Evolutionary conservation across 2,329 filamentous ascomycete species (phyloP).

Genomic region (Massarina eburnea): DNA sequence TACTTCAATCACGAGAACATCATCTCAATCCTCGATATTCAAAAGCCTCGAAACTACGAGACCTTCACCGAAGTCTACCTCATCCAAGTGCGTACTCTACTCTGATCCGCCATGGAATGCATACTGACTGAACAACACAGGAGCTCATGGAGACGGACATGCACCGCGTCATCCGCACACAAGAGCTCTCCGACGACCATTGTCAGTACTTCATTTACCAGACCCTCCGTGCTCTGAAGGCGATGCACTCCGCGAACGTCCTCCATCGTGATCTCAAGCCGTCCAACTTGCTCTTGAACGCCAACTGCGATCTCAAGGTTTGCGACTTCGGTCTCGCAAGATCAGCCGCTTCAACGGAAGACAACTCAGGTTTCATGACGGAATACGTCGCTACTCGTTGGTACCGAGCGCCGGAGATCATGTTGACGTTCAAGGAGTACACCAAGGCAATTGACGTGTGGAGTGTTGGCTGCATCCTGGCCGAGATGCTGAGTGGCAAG

Average conservation of each 20-base stretch:
- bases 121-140: conserved; percentile 49
- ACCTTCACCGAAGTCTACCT: conserved; percentile 97
- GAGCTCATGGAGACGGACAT: conserved; percentile 99
- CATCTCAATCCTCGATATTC: conserved; percentile 98
- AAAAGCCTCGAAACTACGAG: conserved; percentile 95
- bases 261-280: conserved; percentile 97
- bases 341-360: conserved; percentile 94
- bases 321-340: conserved; percentile 97
- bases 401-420: conserved; percentile 99
- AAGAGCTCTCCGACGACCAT: conserved; percentile 97
- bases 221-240: conserved; percentile 94
- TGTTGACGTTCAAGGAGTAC: conserved; percentile 99
- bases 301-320: conserved; percentile 98
- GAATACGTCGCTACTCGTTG: conserved; percentile 99
- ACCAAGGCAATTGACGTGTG: conserved; percentile 99
- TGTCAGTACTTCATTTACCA: conserved; percentile 99
- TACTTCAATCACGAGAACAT: conserved; percentile 99
- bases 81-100: conserved; percentile 69
- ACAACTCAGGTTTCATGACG: conserved; percentile 99
- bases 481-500: conserved; percentile 98
- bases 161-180: conserved; percentile 97
- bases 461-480: conserved; percentile 97
- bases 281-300: conserved; percentile 93
- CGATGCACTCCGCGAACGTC: conserved; percentile 99
- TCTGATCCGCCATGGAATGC: too few species aligned